Evolutionary conservation across 2,329 filamentous ascomycete species (phyloP).

Genomic region (Fusarium compactum): DNA sequence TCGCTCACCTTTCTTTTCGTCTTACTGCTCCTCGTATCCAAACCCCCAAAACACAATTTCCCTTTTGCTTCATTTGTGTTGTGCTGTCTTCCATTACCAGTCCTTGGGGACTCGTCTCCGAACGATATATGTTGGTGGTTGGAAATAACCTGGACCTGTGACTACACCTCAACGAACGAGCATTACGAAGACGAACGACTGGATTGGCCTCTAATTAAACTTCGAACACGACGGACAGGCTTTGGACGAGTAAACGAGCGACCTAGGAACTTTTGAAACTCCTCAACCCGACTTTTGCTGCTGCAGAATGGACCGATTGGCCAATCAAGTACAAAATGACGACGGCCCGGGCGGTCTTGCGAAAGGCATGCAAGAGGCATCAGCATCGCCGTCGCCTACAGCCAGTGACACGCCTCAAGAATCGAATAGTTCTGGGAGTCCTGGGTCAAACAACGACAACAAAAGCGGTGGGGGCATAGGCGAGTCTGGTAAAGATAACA

Average conservation of each 20-base stretch:
- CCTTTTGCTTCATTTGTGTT: constrained; percentile 4
- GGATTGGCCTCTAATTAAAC: not conserved
- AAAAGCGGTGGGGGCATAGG: not conserved
- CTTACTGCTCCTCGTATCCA: constrained; percentile 9
- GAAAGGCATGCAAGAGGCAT: constrained; percentile 4
- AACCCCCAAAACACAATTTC: constrained; percentile 5
- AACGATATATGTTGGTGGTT: constrained; percentile 1
- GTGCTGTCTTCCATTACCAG: constrained; percentile 6
- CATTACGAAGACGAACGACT: constrained; percentile 12
- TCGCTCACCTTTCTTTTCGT: constrained; percentile 4
- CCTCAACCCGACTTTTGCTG: not conserved
- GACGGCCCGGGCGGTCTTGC: not conserved
- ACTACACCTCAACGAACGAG: not conserved
- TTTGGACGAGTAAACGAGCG: not conserved
- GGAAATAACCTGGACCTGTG: not conserved
- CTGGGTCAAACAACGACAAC: not conserved
- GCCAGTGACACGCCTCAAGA: not conserved
- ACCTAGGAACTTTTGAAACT: not conserved
- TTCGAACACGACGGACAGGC: not conserved
- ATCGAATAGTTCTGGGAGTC: not conserved
- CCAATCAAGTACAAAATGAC: constrained; percentile 5
- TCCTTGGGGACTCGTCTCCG: constrained; percentile 29
- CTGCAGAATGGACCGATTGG: constrained; percentile 29
- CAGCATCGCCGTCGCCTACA: not conserved
- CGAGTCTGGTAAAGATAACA: not conserved